These are phyloP conservation scores for Closterium sp. DNA, from an alignment of 139 green algal species.

Conservation along the genomic window DNA sequence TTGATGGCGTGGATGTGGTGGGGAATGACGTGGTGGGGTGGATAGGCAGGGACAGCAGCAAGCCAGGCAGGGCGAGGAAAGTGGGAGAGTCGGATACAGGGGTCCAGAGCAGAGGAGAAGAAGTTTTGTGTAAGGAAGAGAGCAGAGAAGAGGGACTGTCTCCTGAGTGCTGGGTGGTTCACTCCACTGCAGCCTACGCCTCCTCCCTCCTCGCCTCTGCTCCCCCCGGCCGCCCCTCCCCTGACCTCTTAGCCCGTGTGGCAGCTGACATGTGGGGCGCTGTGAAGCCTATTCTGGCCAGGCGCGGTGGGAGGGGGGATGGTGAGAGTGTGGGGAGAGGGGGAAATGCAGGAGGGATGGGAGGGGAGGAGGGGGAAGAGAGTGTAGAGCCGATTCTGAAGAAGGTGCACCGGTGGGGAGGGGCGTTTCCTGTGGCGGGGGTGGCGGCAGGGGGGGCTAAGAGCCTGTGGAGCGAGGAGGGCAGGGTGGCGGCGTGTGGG, in stretches of 20 bases:
- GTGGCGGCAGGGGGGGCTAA: not conserved
- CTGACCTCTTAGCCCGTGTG: not conserved
- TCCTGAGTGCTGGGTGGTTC: not conserved
- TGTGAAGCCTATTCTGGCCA: not conserved
- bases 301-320: not conserved
- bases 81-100: not conserved
- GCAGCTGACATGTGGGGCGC: not conserved
- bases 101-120: not conserved
- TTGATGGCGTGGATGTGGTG: slow-evolving; percentile 27
- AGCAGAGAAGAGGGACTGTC: not conserved
- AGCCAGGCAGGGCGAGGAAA: slow-evolving; percentile 4
- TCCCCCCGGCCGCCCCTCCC: not conserved
- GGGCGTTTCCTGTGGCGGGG: not conserved
- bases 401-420: not conserved
- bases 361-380: not conserved
- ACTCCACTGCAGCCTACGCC: not conserved
- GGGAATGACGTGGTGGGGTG: slow-evolving; percentile 16
- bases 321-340: not conserved
- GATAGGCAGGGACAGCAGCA: slow-evolving; percentile 19
- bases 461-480: not conserved
- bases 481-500: not conserved
- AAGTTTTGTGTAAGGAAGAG: no score
- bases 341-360: not conserved
- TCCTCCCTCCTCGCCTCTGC: not conserved
- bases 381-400: not conserved